Evolutionary conservation across 1,284 basidiomycete genomes (phyloP).

Genomic region (Ceratobasidium sp.): DNA sequence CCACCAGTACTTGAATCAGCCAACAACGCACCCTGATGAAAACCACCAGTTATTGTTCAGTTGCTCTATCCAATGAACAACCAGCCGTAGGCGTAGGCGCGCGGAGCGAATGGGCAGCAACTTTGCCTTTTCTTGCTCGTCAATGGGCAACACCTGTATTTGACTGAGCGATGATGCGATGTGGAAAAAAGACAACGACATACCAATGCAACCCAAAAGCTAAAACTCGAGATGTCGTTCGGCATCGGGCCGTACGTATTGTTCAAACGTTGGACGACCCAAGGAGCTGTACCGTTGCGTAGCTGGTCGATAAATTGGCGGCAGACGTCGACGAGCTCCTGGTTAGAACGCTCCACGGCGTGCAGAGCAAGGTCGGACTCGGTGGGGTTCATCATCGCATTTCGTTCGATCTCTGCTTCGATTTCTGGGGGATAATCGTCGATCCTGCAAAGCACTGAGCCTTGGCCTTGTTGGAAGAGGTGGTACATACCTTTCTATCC

Average conservation of each 20-base stretch:
- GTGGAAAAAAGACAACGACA: slow-evolving; percentile 46
- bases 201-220: slow-evolving; percentile 88
- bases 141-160: slow-evolving; percentile 82
- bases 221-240: slow-evolving; percentile 66
- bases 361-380: slow-evolving; percentile 32
- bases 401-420: slow-evolving; percentile 55
- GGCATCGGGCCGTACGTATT: slow-evolving; percentile 75
- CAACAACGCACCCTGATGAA: slow-evolving; percentile 52
- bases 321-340: slow-evolving; percentile 77
- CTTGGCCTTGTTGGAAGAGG: background rate
- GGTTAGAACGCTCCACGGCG: slow-evolving; percentile 59
- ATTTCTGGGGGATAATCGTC: slow-evolving; percentile 63
- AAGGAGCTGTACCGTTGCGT: slow-evolving; percentile 82
- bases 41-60: slow-evolving; percentile 72
- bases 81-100: slow-evolving; percentile 77
- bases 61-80: slow-evolving; percentile 93
- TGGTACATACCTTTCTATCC: slow-evolving; percentile 66
- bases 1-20: slow-evolving; percentile 31
- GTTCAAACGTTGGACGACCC: slow-evolving; percentile 86
- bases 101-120: slow-evolving; percentile 88
- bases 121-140: slow-evolving; percentile 91
- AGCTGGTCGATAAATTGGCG: slow-evolving; percentile 80
- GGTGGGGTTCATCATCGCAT: slow-evolving; percentile 42
- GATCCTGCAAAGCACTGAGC: slow-evolving; percentile 52
- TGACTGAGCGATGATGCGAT: slow-evolving; percentile 3